Evolutionary conservation across 352 stramenopile species (phyloP), one percentile per base, ranked within the genome.

Genomic region (Phytophthora crassamura): DNA sequence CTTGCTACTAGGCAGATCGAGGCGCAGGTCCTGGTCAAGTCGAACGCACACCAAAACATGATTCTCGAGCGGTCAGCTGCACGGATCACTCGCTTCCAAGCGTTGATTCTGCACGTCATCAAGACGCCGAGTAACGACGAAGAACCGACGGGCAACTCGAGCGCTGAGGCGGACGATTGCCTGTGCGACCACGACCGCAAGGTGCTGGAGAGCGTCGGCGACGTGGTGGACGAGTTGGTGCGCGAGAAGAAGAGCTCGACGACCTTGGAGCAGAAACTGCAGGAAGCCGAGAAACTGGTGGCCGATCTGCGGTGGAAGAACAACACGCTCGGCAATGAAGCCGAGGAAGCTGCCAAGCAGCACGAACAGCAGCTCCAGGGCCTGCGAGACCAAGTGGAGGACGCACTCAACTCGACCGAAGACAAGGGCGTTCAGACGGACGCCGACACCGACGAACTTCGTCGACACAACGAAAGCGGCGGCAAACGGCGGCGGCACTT

Each of bases 161-260:
- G n/a, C 9, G 18, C 30, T 8, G 65, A 61, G 15, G 57, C 64
- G 6, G 79, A 82, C 28, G 78, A 86, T 38, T 80, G 78, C 53
- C 68, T 90, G 34, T 86, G 71, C 18, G 82, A 90, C 40, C 74
- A 89, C 54, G 82, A 90, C 45, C 79, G 80, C 7, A 86, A 90
- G 59, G 66, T 89, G 20, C 53, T 91, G 9, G 82, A 89, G 38
- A 71, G 43, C 35, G 64, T 89, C 11, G 72, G 59, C 2, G 80
- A 91, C 12, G 33, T 84, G 15, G 59, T 89, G 4, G 82, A 91
- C 6, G 82, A 91, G 30, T 51, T 89, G 14, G 68, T 78, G 15
- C 42, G 52, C 0, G 59, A 72, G 28, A 78, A 76, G 25, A 68
- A 67, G 72, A 77, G 33, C 57, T 61, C 41, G 38, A 62, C 11